Evolutionary conservation across 768 basidiomycete species (phyloP), one percentile per base, ranked within the genome.

Genomic region (Trametes coccinea): DNA sequence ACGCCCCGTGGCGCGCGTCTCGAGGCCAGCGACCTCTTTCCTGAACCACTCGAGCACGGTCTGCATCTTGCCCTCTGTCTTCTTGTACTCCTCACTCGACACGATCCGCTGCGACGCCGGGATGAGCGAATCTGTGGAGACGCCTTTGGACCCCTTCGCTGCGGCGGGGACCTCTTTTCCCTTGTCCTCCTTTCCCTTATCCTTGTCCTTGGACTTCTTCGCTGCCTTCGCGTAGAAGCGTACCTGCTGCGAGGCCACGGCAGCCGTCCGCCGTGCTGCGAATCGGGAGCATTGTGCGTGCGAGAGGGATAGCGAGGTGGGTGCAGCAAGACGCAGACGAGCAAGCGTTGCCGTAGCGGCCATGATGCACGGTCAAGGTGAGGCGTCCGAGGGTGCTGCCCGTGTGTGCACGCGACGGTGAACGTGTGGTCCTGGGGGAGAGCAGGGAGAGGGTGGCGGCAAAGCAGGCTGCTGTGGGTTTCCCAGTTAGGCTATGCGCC

Each of bases 1-100:
- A 30, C 90, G 87, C 33, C 92, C 92, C 55, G 79, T 84, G 1
- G 88, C 89, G 13, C 91, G 85, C 22, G 81, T 82, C 73, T 92
- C 89, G 22, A 86, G 76, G 16, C 75, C 79, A n/a, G 87, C 85
- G 53, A 90, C 87, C 68, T 92, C 90, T 63, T 89, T 90, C 57
- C 85, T 79, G 78, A 84, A 89, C 84, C 86, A 87, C 22, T 90
- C 89, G n/a, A 89, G 80, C 3, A 81, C 77, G 2, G 77, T 71
- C 37, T 75, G 69, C 90, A 94, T 93, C 62, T 82, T 82, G 6
- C 78, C 72, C 63, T 88, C 87, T 0, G 84, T 75, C 66, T 84
- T 88, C 37, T 77, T 72, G 65, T 89, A 89, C 69, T 90, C 89
- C 10, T 79, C 76, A 40, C 77, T 80, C 6, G 86, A 77, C 2